A percentile compares a stretch with the other conserved stretches of the same genome.
Conservation (phyloP, 1,284 basidiomycete species). For the Ganoderma multipileum region DNA sequence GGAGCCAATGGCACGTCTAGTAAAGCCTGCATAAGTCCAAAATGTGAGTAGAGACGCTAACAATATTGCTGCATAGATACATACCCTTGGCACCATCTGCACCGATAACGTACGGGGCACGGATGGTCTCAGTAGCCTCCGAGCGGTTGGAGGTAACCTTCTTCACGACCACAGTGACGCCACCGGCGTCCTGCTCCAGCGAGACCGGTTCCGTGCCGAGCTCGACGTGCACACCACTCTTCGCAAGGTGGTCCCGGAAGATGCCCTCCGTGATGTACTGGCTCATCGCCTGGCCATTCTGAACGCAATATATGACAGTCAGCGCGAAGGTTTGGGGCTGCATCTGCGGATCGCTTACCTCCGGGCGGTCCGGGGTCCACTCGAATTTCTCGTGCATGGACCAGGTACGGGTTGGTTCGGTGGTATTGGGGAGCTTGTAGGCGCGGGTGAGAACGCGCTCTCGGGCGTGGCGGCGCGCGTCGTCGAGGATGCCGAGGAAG, state of each 20-base stretch:
- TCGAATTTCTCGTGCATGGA: constrained; percentile 13
- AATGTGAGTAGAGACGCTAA: neutral
- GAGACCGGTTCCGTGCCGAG: constrained; percentile 37
- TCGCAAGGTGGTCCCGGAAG: constrained; percentile 39
- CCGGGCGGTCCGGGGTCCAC: constrained; percentile 32
- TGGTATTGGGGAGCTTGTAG: constrained; percentile 33
- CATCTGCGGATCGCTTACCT: constrained; percentile 24
- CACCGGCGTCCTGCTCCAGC: constrained; percentile 36
- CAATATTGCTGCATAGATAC: neutral
- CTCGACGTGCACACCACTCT: constrained; percentile 39
- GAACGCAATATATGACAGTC: neutral
- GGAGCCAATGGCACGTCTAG: constrained; percentile 39
- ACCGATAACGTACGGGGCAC: constrained; percentile 41
- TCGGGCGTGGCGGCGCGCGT: constrained; percentile 12
- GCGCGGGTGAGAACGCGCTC: constrained; percentile 17
- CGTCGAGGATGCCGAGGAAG: constrained; percentile 32
- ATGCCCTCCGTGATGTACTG: constrained; percentile 40
- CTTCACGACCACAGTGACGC: constrained; percentile 31
- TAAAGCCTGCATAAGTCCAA: constrained; percentile 30
- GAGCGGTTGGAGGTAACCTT: constrained; percentile 10
- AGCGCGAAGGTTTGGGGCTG: neutral
- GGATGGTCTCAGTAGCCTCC: constrained; percentile 25
- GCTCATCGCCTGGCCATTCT: constrained; percentile 27
- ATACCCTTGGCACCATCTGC: constrained; percentile 47
- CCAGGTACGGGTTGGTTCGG: constrained; percentile 22